Evolutionary conservation across 495 filamentous ascomycete species (phyloP), one percentile per base, ranked within the genome.

Genomic region (Trichoderma gamsii): DNA sequence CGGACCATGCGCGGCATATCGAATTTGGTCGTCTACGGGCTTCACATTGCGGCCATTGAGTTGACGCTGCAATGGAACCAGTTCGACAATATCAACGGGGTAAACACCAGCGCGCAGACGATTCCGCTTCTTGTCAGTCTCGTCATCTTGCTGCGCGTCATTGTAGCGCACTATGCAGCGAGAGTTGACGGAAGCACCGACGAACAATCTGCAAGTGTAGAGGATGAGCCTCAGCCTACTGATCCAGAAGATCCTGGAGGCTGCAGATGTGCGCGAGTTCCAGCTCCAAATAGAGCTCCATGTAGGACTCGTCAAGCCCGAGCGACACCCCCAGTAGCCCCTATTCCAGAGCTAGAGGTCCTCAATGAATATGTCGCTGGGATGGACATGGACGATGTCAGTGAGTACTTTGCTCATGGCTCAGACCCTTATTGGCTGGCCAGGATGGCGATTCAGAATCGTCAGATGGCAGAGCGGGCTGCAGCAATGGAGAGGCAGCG

Each of bases 11-110:
- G 46, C 16, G 46, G 44, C 25, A 43, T 67, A 21, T 41, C 41
- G 13, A 67, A 63, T 32, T 3, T 63, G 13, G 21, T 32, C 29
- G 52, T 67, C 7, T 52, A 25, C 2, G 27, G 46, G 12, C 38
- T 67, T 27, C 66, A 61, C 52, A 63, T 51, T 12, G 38, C 66
- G 25, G 66, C 66, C 21, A 59, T 67, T 38, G 66, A 67, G 52
- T 38, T 67, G 29, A 67, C 66, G 16, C 25, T 67, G 9, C 46
- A 8, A 18, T 67, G 66, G 66, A 67, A 67, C n/a, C 29, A 63
- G 23, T 32, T 67, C 25, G 46, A 41, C 32, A 27, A 44, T 29
- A 32, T 67, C 32, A 41, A 67, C 21, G 23, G 66, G 5, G 49
- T 67, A 13, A 25, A 41, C 66, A 41, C 49, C 15, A 43, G 49